These are phyloP conservation scores for Lentinula novae-zelandiae DNA, from an alignment of 1,284 basidiomycete genomes.

Conservation along the genomic window DNA sequence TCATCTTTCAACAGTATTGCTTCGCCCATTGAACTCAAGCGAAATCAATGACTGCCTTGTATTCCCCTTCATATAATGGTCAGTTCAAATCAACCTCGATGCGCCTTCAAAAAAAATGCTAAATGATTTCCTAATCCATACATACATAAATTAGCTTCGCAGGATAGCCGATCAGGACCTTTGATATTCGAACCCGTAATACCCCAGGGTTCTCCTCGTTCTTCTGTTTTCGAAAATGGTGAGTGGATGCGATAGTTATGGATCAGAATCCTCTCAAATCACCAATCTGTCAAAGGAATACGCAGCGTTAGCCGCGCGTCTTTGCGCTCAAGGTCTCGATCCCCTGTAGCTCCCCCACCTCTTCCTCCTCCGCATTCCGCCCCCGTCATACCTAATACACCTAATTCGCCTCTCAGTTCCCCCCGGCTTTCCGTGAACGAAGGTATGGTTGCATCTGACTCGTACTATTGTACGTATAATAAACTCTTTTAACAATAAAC, in stretches of 20 bases:
- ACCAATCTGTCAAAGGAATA: background rate
- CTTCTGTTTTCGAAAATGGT: background rate
- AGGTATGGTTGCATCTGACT: background rate
- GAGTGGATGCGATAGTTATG: too few relatives aligned
- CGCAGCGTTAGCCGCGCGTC: background rate
- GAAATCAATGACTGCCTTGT: background rate
- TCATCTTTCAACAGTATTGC: background rate
- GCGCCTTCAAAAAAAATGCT: background rate
- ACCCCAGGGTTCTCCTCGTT: background rate
- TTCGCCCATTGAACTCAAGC: background rate
- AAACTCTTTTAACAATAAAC: background rate
- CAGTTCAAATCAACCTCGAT: background rate
- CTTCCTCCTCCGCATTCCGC: background rate
- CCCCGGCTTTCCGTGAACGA: background rate
- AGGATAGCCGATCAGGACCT: background rate
- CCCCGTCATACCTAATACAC: background rate
- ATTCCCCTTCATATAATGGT: background rate
- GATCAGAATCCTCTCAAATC: too few relatives aligned
- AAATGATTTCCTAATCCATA: background rate
- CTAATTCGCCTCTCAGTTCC: background rate
- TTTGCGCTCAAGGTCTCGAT: constrained; percentile 3
- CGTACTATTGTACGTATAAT: background rate
- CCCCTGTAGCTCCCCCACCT: background rate
- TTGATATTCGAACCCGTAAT: constrained; percentile 3
- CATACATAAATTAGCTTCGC: background rate